Percentiles rank a stretch among this genome's conserved stretches.
Evolutionary conservation across 805 yeast species (phyloP).

Genomic region (Candida boleticola): DNA sequence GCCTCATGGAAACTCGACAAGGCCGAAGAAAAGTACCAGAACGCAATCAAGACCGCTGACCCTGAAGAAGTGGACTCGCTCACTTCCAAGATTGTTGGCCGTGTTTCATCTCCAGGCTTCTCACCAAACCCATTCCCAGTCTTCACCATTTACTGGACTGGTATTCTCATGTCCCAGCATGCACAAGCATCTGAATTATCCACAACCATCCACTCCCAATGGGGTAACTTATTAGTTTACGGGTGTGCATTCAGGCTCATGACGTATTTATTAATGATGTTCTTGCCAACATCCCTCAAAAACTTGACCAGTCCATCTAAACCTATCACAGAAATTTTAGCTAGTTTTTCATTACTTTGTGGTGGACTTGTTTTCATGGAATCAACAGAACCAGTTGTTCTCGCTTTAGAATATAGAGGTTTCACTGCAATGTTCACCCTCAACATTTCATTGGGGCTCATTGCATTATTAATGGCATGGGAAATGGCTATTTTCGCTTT

Average conservation of each 20-base stretch:
- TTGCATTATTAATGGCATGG: slow-evolving; percentile 86
- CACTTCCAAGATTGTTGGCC: slow-evolving; percentile 27
- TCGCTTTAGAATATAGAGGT: slow-evolving; percentile 79
- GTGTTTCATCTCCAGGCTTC: slow-evolving; percentile 56
- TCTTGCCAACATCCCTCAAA: slow-evolving; percentile 35
- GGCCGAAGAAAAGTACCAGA: slow-evolving; percentile 21
- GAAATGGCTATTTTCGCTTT: slow-evolving; percentile 66
- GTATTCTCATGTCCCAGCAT: slow-evolving; percentile 92
- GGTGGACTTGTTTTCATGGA: slow-evolving; percentile 95
- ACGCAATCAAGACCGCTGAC: slow-evolving; percentile 12
- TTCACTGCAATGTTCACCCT: slow-evolving; percentile 86
- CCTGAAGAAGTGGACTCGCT: neutral
- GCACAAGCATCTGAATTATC: slow-evolving; percentile 78
- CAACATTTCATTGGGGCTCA: slow-evolving; percentile 78
- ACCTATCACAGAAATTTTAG: slow-evolving; percentile 85
- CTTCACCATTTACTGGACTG: slow-evolving; percentile 94
- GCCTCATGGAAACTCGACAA: slow-evolving; percentile 56
- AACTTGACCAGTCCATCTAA: slow-evolving; percentile 36
- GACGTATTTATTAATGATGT: slow-evolving; percentile 57
- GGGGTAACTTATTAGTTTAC: slow-evolving; percentile 85
- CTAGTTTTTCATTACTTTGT: slow-evolving; percentile 72
- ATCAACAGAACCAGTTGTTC: slow-evolving; percentile 81
- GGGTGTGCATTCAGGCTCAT: slow-evolving; percentile 76
- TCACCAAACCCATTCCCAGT: slow-evolving; percentile 95
- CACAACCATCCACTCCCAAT: slow-evolving; percentile 80